phyloP scores from a whole-genome alignment of 2,329 filamentous ascomycete genomes.

The Lecanicillium sp. region DNA sequence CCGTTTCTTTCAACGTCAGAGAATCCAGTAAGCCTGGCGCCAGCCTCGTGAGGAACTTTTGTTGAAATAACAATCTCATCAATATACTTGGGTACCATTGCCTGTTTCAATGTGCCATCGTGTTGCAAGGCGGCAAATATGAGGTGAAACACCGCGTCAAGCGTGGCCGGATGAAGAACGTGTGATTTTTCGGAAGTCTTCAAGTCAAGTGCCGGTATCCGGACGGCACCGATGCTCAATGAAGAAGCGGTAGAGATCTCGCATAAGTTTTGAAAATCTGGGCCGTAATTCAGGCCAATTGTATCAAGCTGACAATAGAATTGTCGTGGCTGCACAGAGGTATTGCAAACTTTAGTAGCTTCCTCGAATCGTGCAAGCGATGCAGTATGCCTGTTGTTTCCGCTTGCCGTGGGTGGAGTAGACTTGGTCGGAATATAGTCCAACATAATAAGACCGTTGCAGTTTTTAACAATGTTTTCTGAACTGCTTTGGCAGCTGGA shows the following conservation, averaged over 20 bases:
- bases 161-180: slow-evolving; percentile 41
- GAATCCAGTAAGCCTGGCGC: not conserved
- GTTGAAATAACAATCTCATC: slow-evolving; percentile 25
- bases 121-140: slow-evolving; percentile 26
- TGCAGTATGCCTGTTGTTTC: not conserved
- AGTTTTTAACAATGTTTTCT: not conserved
- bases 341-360: not conserved
- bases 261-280: slow-evolving; percentile 16
- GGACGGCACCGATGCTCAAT: not conserved
- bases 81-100: slow-evolving; percentile 18
- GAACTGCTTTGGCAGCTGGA: not conserved
- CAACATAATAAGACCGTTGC: not conserved
- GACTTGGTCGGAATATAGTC: not conserved
- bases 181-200: slow-evolving; percentile 36
- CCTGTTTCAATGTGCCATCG: not conserved
- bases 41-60: not conserved
- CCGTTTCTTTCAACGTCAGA: not conserved
- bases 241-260: not conserved
- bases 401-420: not conserved
- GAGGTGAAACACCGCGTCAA: slow-evolving; percentile 42
- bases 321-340: not conserved
- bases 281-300: slow-evolving; percentile 17
- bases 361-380: not conserved
- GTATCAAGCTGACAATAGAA: slow-evolving; percentile 16
- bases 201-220: slow-evolving; percentile 34